Evolutionary conservation across 257 asterid species (phyloP), one percentile per base, ranked within the genome.

Genomic region (Asclepias syriaca): DNA sequence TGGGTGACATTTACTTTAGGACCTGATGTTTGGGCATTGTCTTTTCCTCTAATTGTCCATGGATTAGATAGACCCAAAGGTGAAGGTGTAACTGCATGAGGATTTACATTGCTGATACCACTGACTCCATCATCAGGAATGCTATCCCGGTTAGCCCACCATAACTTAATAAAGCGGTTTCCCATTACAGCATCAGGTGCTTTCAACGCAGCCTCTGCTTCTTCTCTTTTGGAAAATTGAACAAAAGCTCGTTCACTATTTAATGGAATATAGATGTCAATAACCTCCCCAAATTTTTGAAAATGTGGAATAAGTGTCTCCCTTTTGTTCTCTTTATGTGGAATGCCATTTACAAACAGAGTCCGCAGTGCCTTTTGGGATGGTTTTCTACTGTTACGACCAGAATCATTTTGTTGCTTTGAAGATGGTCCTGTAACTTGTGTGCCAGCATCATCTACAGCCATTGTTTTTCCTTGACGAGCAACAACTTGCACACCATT

Each of bases 151-250:
- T 88, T 92, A 76, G 99, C 99, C 99, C 99, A 95, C 86, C 86
- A 86, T 69, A 95, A 91, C 88, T 87, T 92, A 79, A 95, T 89
- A 83, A 95, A 95, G 45, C 99, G 94, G 84, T 95, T 95, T 40
- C 98, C 96, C 98, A 92, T 92, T 45, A 95, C 93, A 22, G 99
- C 99, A 90, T 95, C 99, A 56, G 99, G 99, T 71, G 99, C 90
- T 81, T 73, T 84, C 60, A 92, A 27, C 14, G 99, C 98, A 6
- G 93, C 87, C 76, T 90, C 98, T 48, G 99, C 98, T 78, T 92
- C 99, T 87, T 89, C 96, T 78, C 91, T 89, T 81, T 81, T 90
- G 1, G 89, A 86, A 77, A 90, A 92, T 66, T 95, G 99, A 80
- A 95, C 95, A 85, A 92, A 95, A 40, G 99, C 99, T 75, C 87